Conservation (phyloP, 345 rosid species). For the Leavenworthia alabamica region DNA sequence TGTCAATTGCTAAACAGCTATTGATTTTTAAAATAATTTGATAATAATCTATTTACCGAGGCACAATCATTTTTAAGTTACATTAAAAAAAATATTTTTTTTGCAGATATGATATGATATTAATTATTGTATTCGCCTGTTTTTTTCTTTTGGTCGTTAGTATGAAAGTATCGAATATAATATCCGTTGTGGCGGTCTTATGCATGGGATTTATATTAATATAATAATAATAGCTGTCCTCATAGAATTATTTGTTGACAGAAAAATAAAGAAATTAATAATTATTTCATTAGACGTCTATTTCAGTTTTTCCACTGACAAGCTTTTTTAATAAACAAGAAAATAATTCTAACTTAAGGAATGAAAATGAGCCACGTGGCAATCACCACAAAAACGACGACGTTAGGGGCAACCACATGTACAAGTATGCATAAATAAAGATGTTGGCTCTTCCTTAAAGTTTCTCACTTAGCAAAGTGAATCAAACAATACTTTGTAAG, state of each 20-base stretch:
- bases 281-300: neutral
- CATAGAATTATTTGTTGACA: neutral
- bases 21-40: neutral
- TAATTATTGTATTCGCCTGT: neutral
- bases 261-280: neutral
- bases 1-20: too few relatives aligned
- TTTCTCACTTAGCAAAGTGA: constrained; percentile 21
- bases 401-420: neutral
- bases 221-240: neutral
- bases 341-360: neutral
- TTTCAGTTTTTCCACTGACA: constrained; percentile 11
- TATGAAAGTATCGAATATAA: neutral
- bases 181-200: neutral
- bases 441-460: constrained; percentile 8
- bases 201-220: neutral
- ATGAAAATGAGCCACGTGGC: constrained; percentile 2
- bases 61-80: neutral
- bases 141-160: neutral
- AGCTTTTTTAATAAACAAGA: neutral
- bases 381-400: neutral
- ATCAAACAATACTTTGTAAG: neutral
- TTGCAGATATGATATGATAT: neutral
- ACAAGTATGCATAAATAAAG: constrained; percentile 25
- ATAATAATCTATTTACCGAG: neutral
- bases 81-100: too few relatives aligned